These are phyloP conservation scores for Trifolium fragiferum DNA, from an alignment of 306 rosid genomes.

Conservation along the genomic window DNA sequence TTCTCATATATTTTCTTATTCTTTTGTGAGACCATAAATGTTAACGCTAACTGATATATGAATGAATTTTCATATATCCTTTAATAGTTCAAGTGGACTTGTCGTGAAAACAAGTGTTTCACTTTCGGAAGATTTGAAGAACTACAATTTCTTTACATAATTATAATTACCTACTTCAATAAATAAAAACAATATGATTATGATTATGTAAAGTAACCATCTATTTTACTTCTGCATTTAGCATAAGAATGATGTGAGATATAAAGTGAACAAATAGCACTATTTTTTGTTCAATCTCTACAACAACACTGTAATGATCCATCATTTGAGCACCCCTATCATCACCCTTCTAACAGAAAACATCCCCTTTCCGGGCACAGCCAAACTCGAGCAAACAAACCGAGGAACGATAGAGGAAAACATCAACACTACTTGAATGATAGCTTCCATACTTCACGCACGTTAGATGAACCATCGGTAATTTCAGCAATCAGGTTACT, in stretches of 20 bases:
- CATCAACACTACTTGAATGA: constrained; percentile 56
- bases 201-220: neutral
- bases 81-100: too few species aligned
- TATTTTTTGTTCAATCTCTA: neutral
- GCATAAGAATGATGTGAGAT: too few species aligned
- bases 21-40: too few species aligned
- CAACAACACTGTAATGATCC: constrained; percentile 1
- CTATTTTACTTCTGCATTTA: neutral
- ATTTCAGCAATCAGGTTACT: constrained; percentile 74
- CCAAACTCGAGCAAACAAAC: constrained; percentile 28
- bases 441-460: constrained; percentile 95
- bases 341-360: neutral
- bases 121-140: neutral
- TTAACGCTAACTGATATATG: too few species aligned
- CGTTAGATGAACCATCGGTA: constrained; percentile 92
- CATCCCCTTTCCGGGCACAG: neutral
- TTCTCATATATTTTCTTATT: too few species aligned
- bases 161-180: too few species aligned
- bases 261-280: too few species aligned
- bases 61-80: too few species aligned
- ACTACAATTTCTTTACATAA: neutral
- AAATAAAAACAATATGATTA: too few species aligned
- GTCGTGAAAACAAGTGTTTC: too few species aligned
- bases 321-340: constrained; percentile 24
- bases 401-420: neutral